Percentiles rank a stretch among this genome's conserved stretches.
phyloP scores from a whole-genome alignment of 2,329 filamentous ascomycete species.

The Coniochaeta sp. region DNA sequence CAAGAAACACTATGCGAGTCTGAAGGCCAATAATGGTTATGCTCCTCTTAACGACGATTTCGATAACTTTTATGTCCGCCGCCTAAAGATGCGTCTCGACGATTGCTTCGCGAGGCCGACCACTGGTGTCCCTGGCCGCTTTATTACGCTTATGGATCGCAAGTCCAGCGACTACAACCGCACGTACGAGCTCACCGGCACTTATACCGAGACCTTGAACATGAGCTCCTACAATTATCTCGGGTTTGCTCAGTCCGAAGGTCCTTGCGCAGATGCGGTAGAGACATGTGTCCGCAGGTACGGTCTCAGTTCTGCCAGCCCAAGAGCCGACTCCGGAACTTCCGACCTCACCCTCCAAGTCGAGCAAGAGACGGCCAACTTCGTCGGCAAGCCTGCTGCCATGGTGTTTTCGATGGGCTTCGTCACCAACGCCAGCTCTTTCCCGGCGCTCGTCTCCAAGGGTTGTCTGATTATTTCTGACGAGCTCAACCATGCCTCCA shows the following conservation, averaged over 20 bases:
- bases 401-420: conserved; percentile 99
- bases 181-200: conserved; percentile 82
- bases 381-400: conserved; percentile 87
- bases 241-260: conserved; percentile 94
- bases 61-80: conserved; percentile 94
- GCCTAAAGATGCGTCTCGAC: conserved; percentile 89
- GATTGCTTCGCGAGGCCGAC: conserved; percentile 93
- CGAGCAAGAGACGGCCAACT: conserved; percentile 79
- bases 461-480: conserved; percentile 93
- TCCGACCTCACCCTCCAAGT: conserved; percentile 84
- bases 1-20: conserved; percentile 71
- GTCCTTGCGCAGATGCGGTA: conserved; percentile 88
- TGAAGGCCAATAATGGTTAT: conserved; percentile 81
- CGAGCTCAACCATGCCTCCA: conserved; percentile 96
- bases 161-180: conserved; percentile 87
- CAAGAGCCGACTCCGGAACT: conserved; percentile 77
- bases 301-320: conserved; percentile 74
- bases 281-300: conserved; percentile 82
- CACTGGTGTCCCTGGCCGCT: conserved; percentile 88
- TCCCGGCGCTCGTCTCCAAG: conserved; percentile 87
- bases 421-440: conserved; percentile 87
- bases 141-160: conserved; percentile 87
- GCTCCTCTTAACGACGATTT: conserved; percentile 96
- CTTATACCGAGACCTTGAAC: conserved; percentile 89
- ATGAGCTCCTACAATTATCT: conserved; percentile 99